A percentile compares a stretch with the other conserved stretches of the same genome.
phyloP scores from a whole-genome alignment of 495 filamentous ascomycete genomes.

The Penicillium arizonense region DNA sequence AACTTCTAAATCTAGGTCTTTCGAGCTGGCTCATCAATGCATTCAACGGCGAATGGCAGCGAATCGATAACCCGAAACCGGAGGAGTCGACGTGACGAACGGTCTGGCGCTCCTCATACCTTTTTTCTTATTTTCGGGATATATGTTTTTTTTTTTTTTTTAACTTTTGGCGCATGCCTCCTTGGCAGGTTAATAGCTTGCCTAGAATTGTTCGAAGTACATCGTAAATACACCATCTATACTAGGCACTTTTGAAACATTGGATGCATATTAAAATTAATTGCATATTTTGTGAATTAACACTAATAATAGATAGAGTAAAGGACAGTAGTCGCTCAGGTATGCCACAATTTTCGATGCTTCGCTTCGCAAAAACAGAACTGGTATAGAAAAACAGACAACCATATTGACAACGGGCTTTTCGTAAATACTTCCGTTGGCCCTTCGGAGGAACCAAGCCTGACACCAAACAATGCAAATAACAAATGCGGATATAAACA shows the following conservation, averaged over 20 bases:
- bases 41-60: slow-evolving; percentile 94
- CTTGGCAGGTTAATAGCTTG: background rate
- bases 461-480: slow-evolving; percentile 6
- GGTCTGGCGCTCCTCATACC: slow-evolving; percentile 20
- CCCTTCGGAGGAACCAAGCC: background rate
- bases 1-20: slow-evolving; percentile 57
- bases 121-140: slow-evolving; percentile 6
- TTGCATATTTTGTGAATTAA: background rate
- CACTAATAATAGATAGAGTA: background rate
- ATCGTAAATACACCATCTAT: too few relatives aligned
- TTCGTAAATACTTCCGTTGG: background rate
- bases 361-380: background rate
- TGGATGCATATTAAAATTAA: background rate
- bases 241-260: background rate
- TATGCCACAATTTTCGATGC: slow-evolving; percentile 1
- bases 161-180: background rate
- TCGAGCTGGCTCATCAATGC: slow-evolving; percentile 94
- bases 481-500: slow-evolving; percentile 1
- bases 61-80: slow-evolving; percentile 67
- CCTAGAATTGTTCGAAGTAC: too few relatives aligned
- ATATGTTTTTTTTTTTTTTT: slow-evolving; percentile 6
- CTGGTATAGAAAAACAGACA: background rate
- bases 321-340: background rate
- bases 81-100: slow-evolving; percentile 29
- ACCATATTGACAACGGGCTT: slow-evolving; percentile 1